These are phyloP conservation scores for Inga oerstediana DNA, from an alignment of 306 rosid genomes.

Conservation along the genomic window DNA sequence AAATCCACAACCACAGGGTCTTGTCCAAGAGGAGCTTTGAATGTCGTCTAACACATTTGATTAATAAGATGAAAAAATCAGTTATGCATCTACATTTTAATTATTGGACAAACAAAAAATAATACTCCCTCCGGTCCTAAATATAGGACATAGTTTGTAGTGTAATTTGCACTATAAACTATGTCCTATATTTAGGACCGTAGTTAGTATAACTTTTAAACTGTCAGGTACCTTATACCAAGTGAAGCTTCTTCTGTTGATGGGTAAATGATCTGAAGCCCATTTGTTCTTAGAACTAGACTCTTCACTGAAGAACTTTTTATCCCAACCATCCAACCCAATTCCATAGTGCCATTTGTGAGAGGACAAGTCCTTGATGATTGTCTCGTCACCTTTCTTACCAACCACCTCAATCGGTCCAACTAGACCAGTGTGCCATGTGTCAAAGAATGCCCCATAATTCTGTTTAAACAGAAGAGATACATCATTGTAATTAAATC, in stretches of 20 bases:
- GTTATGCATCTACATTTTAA: neutral
- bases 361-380: constrained; percentile 44
- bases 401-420: constrained; percentile 49
- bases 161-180: no score
- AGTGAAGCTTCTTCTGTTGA: constrained; percentile 46
- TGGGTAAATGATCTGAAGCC: constrained; percentile 32
- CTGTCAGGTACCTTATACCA: constrained; percentile 58
- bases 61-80: neutral
- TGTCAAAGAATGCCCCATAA: constrained; percentile 47
- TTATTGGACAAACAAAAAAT: neutral
- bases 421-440: constrained; percentile 41
- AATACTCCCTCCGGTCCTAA: no score
- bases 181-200: no score
- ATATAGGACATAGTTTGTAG: no score
- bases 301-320: constrained; percentile 23
- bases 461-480: constrained; percentile 32
- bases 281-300: constrained; percentile 39
- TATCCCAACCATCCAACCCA: constrained; percentile 49
- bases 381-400: constrained; percentile 44
- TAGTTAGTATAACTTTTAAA: neutral
- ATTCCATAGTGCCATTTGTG: constrained; percentile 54
- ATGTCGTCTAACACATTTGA: constrained; percentile 37
- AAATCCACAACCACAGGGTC: no score
- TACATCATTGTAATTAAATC: neutral
- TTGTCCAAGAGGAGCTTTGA: constrained; percentile 50